Evolutionary conservation across 2,329 filamentous ascomycete species (phyloP).

Genomic region (Colletotrichum eleusines): DNA sequence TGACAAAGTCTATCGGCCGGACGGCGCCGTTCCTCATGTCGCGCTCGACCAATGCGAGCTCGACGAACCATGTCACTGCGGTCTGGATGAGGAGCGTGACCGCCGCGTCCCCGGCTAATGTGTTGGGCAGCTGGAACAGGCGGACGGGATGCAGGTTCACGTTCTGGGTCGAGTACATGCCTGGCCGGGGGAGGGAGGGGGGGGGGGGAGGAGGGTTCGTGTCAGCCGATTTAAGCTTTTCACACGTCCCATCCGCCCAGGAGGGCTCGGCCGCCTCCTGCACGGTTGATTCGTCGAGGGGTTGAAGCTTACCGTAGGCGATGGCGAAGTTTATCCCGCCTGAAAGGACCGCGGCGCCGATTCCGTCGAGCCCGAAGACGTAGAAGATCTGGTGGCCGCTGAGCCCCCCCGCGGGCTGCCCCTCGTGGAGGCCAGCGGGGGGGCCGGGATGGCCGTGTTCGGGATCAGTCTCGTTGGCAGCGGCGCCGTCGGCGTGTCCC

Average conservation of each 20-base stretch:
- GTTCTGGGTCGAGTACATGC: conserved; percentile 60
- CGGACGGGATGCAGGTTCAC: conserved; percentile 54
- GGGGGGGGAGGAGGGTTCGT: too few relatives aligned
- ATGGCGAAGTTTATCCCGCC: conserved; percentile 65
- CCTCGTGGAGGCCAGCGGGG: background rate
- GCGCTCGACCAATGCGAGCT: conserved; percentile 60
- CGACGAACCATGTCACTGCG: conserved; percentile 64
- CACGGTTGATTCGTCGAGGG: background rate
- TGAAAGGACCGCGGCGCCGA: conserved; percentile 61
- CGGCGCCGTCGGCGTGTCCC: background rate
- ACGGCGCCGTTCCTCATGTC: conserved; percentile 60
- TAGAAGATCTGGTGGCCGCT: conserved; percentile 62
- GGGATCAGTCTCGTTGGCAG: background rate
- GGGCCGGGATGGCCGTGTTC: background rate
- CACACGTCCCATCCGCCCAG: background rate
- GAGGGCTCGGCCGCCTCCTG: background rate
- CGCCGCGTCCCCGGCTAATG: conserved; percentile 62
- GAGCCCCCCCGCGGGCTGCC: conserved; percentile 54
- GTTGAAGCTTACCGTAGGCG: conserved; percentile 57
- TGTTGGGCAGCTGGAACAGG: conserved; percentile 64
- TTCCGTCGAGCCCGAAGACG: conserved; percentile 60
- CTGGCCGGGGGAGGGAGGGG: too few relatives aligned
- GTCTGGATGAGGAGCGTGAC: conserved; percentile 65
- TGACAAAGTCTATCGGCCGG: conserved; percentile 60
- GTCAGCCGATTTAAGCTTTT: conserved; percentile 9